A percentile compares a stretch with the other conserved stretches of the same genome.
phyloP scores from a whole-genome alignment of 176 grass and related monocot genomes.

The Saccharum officinarum region DNA sequence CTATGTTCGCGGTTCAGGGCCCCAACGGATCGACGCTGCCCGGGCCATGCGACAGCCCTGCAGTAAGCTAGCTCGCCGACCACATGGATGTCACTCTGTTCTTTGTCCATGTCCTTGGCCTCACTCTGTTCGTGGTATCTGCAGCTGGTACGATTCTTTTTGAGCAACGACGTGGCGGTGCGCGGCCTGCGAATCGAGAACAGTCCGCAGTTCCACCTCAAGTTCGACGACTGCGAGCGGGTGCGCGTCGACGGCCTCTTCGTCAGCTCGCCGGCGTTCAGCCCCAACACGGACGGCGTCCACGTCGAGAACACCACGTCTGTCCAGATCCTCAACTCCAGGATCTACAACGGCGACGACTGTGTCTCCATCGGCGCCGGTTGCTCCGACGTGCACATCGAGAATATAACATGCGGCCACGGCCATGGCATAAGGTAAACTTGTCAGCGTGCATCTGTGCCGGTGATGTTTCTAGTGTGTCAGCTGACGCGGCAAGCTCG shows the following conservation, averaged over 20 bases:
- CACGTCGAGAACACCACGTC: conserved; percentile 77
- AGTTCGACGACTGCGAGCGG: conserved; percentile 62
- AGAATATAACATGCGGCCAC: conserved; percentile 64
- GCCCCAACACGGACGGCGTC: conserved; percentile 88
- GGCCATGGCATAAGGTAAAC: conserved; percentile 78
- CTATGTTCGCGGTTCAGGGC: conserved; percentile 53
- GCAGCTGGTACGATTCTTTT: conserved; percentile 62
- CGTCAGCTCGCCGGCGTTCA: conserved; percentile 57
- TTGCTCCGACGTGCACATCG: conserved; percentile 56
- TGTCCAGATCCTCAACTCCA: conserved; percentile 57
- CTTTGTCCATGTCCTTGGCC: not conserved
- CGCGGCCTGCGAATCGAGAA: conserved; percentile 56
- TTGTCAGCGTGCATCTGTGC: not conserved
- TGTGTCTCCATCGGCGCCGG: conserved; percentile 73
- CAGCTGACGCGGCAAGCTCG: not conserved
- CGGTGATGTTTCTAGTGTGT: not conserved
- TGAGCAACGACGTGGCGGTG: conserved; percentile 57
- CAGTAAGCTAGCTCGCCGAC: conserved; percentile 27
- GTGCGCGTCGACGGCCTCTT: conserved; percentile 55
- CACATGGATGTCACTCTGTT: not conserved
- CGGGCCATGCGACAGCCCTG: conserved; percentile 80
- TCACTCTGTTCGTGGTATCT: not conserved
- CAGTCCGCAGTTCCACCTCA: conserved; percentile 85
- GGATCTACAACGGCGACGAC: conserved; percentile 76
- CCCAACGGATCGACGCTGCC: conserved; percentile 73